Base-by-base conservation (phyloP, 176 grass and related monocot genomes). In the Carex littledalei region DNA sequence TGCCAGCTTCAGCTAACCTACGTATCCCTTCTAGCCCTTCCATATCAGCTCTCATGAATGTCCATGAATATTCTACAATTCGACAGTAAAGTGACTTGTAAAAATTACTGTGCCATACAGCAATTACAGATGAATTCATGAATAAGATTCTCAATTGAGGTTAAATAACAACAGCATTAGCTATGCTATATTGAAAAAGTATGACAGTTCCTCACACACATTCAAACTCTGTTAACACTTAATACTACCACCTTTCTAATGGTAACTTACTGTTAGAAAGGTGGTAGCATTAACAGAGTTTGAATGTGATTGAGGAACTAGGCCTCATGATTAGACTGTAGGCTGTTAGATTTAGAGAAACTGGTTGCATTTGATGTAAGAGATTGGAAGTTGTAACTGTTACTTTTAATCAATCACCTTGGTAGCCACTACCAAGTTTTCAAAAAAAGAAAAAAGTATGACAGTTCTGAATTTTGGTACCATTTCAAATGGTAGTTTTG, bases 31-130 rank as follows among this genome's bases (percentile, higher is more conserved):
- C 77, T 81, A 98, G 86, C 53, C 95, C 95, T 85, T 98, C 95
- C 61, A 81, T 66, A 66, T 98, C 95, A 85, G 93, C 93, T 88
- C 95, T 90, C 95, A 98, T 98, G 86, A 94, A 98, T 67, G 95
- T 98, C 95, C 95, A 98, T 41, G 69, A 93, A 89, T 98, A 98
- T n/a, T 89, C 95, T 98, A 88, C 83, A 88, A 86, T 84, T 88
- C 24, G 13, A 73, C 39, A 80, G 79, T 75, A 78, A 81, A 70
- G 21, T 49, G 15, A 86, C 56, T 80, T 86, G 45, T 26, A 17
- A 81, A 64, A 81, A 72, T 81, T 37, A 70, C 45, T 13, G 0
- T 10, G 56, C 69, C 62, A 22, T 55, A 55, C 35, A 35, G 24
- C 16, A 73, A 61, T 50, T 86, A 80, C 29, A 67, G 41, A 50